Evolutionary conservation across 805 yeast genomes (phyloP), one percentile per base, ranked within the genome.

Genomic region (Pichia manshurica): DNA sequence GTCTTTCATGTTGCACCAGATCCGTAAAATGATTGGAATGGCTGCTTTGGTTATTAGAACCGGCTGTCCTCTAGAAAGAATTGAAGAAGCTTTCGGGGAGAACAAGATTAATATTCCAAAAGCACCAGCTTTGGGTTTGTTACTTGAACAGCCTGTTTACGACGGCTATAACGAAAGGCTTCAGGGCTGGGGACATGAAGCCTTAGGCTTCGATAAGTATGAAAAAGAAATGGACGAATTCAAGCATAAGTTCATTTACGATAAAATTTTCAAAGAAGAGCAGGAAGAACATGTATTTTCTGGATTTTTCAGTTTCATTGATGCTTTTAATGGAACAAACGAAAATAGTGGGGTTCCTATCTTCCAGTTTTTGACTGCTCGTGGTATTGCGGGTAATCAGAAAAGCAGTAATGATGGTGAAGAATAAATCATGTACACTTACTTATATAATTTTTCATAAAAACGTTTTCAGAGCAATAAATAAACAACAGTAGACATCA

Each of bases 21-120:
- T 93, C 61, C 81, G 99, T 63, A 93, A 93, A 64, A 93, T 93
- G 98, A 87, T 93, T 50, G 91, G 96, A 20, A 84, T 91, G 95
- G 96, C 95, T 1, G 79, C 90, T 0, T 72, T 91, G 48, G 79
- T 86, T 16, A 81, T 91, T 20, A 77, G 99, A 61, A 82, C 93
- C 17, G 93, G 96, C 10, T 81, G 90, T 60, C 96, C 97, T 3
- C 61, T 78, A 29, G 75, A 76, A 22, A 79, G 96, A 57, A 86
- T 93, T 52, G 62, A 70, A 8, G 87, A 87, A 58, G 86, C 96
- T 3, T 93, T 87, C 62, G 79, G 81, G 5, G 73, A 79, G 2
- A 76, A 76, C 35, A 86, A 82, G 59, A 77, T 93, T 53, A 89
- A 90, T 60, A 86, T 93, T 54, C 99, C 99, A 47, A 93, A 93